These are phyloP conservation scores for Chenopodium berlandieri DNA, from an alignment of 148 eudicot genomes.

Conservation along the genomic window DNA sequence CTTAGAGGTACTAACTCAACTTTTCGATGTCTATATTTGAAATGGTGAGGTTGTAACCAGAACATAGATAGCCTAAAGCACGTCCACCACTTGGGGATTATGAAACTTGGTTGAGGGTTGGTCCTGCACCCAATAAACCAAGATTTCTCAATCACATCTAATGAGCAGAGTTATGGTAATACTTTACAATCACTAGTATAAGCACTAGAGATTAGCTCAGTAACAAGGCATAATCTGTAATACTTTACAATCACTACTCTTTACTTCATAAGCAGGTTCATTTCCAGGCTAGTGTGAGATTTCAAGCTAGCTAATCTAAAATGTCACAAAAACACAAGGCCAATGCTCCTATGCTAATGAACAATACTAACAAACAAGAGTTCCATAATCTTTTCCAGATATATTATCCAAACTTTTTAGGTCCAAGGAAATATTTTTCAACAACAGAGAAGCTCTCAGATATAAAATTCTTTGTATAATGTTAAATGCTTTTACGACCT, in stretches of 20 bases:
- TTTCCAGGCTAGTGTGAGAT: neutral
- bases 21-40: slow-evolving; percentile 14
- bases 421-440: neutral
- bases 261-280: neutral
- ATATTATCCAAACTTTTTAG: no score
- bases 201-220: neutral
- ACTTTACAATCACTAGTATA: neutral
- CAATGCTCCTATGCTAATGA: no score
- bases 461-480: neutral
- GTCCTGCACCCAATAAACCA: slow-evolving; percentile 40
- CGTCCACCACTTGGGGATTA: slow-evolving; percentile 33
- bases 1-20: slow-evolving; percentile 12
- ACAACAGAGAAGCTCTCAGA: neutral
- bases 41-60: slow-evolving; percentile 23
- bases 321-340: neutral
- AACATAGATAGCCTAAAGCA: slow-evolving; percentile 30
- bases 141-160: neutral
- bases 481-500: neutral
- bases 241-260: neutral
- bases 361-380: neutral
- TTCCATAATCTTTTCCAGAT: neutral
- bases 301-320: neutral
- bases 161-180: neutral
- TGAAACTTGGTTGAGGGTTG: slow-evolving; percentile 53
- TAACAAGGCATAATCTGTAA: no score